Percentiles rank a stretch among this genome's conserved stretches.
phyloP scores from a whole-genome alignment of 2,329 filamentous ascomycete genomes.

The Fonsecaea monophora region DNA sequence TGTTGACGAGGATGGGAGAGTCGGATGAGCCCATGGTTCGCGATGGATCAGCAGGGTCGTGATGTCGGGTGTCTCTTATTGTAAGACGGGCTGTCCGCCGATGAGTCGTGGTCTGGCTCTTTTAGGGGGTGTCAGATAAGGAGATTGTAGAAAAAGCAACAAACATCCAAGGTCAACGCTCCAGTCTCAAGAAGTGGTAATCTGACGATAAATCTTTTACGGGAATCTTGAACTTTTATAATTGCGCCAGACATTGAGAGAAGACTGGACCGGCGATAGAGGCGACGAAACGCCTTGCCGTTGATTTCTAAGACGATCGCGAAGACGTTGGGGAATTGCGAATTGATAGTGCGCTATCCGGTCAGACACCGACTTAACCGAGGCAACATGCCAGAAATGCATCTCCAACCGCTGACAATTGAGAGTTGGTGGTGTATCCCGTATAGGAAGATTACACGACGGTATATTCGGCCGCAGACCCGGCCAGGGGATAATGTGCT shows the following conservation, averaged over 20 bases:
- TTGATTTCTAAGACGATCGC: slow-evolving; percentile 25
- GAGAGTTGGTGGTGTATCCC: not conserved
- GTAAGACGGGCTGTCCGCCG: not conserved
- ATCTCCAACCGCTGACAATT: not conserved
- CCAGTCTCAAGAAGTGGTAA: not conserved
- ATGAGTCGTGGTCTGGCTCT: not conserved
- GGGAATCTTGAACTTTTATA: not conserved
- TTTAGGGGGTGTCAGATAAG: not conserved
- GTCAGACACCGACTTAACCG: slow-evolving; percentile 6
- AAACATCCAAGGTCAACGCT: not conserved
- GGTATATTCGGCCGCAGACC: not conserved
- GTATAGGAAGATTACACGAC: not conserved
- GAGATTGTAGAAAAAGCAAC: not conserved
- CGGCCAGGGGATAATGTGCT: not conserved
- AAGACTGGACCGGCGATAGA: not conserved
- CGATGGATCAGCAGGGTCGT: not conserved
- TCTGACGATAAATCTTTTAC: not conserved
- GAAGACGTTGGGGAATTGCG: slow-evolving; percentile 20
- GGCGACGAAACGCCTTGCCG: not conserved
- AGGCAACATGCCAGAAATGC: slow-evolving; percentile 1
- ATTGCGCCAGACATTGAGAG: not conserved
- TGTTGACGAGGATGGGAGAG: slow-evolving; percentile 25
- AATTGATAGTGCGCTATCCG: slow-evolving; percentile 4
- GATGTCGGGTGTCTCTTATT: not conserved
- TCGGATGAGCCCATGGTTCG: slow-evolving; percentile 18